Conservation (phyloP, 345 rosid genomes). For the Acer yangbiense region DNA sequence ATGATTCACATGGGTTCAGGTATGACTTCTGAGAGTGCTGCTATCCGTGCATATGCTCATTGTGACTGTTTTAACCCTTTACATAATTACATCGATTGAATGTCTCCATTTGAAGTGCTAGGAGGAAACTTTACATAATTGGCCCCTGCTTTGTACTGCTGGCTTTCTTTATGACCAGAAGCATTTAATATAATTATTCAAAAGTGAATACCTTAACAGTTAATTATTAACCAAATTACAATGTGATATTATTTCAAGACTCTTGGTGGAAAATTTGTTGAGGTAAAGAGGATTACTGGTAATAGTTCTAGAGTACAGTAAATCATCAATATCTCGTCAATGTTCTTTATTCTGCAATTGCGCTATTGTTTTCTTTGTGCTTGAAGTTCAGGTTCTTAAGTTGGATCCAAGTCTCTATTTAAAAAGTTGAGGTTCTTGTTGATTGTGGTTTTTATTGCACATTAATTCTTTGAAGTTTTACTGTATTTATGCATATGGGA, state of each 20-base stretch:
- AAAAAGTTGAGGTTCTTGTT: slow-evolving; percentile 12
- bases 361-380: background rate
- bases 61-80: slow-evolving; percentile 18
- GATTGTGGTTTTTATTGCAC: background rate
- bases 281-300: background rate
- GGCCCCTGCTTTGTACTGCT: slow-evolving; percentile 16
- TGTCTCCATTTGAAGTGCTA: background rate
- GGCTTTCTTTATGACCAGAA: slow-evolving; percentile 7
- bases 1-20: slow-evolving; percentile 82
- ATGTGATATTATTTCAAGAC: background rate
- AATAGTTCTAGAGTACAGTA: background rate
- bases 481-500: background rate
- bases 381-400: background rate
- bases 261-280: background rate
- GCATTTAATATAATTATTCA: slow-evolving; percentile 4
- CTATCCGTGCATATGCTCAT: slow-evolving; percentile 7
- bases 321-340: background rate
- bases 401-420: slow-evolving; percentile 8
- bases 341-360: background rate
- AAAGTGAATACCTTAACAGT: background rate
- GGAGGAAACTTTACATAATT: background rate
- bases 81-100: background rate
- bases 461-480: slow-evolving; percentile 7
- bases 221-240: background rate
- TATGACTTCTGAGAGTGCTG: slow-evolving; percentile 29